Conservation (phyloP, 345 rosid species). For the Gossypium raimondii region DNA sequence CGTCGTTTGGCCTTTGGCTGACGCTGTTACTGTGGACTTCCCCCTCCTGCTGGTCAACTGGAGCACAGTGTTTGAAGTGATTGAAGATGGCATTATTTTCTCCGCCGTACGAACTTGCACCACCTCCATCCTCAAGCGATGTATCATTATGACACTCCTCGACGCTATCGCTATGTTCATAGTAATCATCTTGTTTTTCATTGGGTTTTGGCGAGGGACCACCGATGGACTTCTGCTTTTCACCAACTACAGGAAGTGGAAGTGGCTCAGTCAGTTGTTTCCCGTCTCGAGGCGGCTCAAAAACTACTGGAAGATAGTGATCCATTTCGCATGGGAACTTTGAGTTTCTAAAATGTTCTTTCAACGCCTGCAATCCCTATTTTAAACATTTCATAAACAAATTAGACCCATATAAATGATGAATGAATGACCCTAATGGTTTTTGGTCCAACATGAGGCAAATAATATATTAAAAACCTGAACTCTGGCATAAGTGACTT, state of each 20-base stretch:
- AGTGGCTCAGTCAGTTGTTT: conserved; percentile 46
- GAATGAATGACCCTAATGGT: background rate
- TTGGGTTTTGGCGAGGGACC: background rate
- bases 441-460: background rate
- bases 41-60: conserved; percentile 16
- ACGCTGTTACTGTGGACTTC: conserved; percentile 5
- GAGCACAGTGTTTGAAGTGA: background rate
- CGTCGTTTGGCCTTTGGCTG: conserved; percentile 31
- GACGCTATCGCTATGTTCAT: background rate
- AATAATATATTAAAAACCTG: conserved; percentile 40
- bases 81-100: conserved; percentile 1
- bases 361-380: conserved; percentile 79
- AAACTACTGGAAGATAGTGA: conserved; percentile 70
- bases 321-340: conserved; percentile 65
- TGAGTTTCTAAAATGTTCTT: conserved; percentile 80
- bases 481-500: conserved; percentile 82
- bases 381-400: background rate
- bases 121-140: background rate
- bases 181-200: conserved; percentile 5
- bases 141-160: background rate
- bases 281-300: conserved; percentile 87
- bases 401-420: background rate
- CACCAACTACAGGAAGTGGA: conserved; percentile 45
- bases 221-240: background rate
- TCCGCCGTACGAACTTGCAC: conserved; percentile 3